Conservation (phyloP, 2,329 filamentous ascomycete species). For the Helotiales sp. region DNA sequence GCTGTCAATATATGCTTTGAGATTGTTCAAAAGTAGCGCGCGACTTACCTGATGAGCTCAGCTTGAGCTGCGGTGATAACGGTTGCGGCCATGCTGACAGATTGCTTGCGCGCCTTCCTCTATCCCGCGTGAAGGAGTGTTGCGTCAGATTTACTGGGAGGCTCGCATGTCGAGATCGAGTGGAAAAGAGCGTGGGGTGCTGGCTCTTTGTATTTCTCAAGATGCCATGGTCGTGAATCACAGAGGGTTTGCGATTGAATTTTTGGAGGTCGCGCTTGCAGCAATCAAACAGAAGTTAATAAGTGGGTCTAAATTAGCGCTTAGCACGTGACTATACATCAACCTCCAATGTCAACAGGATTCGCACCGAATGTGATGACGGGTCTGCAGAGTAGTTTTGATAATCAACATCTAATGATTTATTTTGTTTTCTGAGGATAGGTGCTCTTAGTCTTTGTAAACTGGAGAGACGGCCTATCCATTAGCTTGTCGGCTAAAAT, state of each 20-base stretch:
- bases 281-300: too few species aligned
- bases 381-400: too few species aligned
- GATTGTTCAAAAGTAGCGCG: neutral
- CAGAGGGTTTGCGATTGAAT: constrained; percentile 7
- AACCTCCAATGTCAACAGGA: neutral
- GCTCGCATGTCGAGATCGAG: neutral
- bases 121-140: neutral
- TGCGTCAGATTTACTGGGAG: neutral
- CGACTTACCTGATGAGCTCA: constrained; percentile 36
- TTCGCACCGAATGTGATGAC: neutral
- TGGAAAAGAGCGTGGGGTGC: neutral
- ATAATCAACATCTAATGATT: too few species aligned
- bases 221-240: constrained; percentile 11
- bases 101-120: constrained; percentile 1
- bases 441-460: too few species aligned
- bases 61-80: constrained; percentile 32
- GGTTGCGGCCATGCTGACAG: constrained; percentile 30
- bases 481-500: too few species aligned
- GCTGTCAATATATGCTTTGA: constrained; percentile 13
- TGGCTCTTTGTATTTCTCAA: neutral
- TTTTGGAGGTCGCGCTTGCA: constrained; percentile 4
- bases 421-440: too few species aligned
- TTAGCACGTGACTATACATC: neutral
- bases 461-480: too few species aligned
- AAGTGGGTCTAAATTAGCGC: neutral